Evolutionary conservation across 768 basidiomycete species (phyloP).

Genomic region (Lactarius deliciosus): DNA sequence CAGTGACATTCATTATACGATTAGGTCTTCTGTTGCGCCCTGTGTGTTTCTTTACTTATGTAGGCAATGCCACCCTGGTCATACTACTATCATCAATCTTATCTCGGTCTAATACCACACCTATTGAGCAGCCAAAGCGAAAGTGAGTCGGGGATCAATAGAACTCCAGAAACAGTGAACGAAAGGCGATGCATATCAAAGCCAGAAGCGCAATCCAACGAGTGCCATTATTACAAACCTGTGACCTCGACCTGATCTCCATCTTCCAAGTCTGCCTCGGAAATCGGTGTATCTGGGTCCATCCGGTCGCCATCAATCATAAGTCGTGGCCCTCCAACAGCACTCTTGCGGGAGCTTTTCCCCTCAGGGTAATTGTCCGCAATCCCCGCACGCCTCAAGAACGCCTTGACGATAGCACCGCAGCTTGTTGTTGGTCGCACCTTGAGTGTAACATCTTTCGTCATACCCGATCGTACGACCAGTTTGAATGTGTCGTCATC

Average conservation of each 20-base stretch:
- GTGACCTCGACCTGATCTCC: constrained; percentile 74
- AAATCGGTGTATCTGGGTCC: constrained; percentile 57
- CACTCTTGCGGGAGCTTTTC: constrained; percentile 34
- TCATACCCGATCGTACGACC: constrained; percentile 56
- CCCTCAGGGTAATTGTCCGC: constrained; percentile 50
- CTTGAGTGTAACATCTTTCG: constrained; percentile 58
- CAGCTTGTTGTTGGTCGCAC: constrained; percentile 77
- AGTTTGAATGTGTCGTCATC: constrained; percentile 57
- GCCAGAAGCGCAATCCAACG: not conserved
- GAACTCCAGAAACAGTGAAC: not conserved
- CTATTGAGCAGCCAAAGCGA: not conserved
- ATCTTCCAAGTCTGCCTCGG: constrained; percentile 71
- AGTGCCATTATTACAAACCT: constrained; percentile 17
- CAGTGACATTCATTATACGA: constrained; percentile 31
- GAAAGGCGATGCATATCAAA: constrained; percentile 7
- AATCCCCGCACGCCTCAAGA: constrained; percentile 66
- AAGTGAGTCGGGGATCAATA: not conserved
- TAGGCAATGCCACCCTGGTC: not conserved
- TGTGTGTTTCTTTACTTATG: constrained; percentile 9
- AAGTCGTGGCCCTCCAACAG: constrained; percentile 47
- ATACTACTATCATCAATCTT: constrained; percentile 1
- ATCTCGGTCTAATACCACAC: constrained; percentile 19
- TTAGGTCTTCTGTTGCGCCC: constrained; percentile 7
- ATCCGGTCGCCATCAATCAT: constrained; percentile 73
- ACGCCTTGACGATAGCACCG: constrained; percentile 71